Percentiles rank a stretch among this genome's conserved stretches.
Evolutionary conservation across 2,329 filamentous ascomycete genomes (phyloP).

Genomic region (Keithomyces neogunnii): DNA sequence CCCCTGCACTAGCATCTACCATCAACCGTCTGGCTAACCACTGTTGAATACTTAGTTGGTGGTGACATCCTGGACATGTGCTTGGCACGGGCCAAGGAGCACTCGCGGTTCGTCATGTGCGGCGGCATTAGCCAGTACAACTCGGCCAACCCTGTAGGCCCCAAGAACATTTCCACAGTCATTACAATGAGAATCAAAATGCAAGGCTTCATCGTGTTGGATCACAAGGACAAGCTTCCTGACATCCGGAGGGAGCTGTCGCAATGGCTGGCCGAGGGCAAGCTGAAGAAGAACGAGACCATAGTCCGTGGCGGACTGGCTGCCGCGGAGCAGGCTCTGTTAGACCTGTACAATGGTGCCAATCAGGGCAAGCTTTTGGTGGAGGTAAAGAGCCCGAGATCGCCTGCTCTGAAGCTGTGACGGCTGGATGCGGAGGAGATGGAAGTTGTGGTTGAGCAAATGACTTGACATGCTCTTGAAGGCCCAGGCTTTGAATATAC

Average conservation of each 20-base stretch:
- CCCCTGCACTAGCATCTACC: not conserved
- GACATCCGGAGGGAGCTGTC: slow-evolving; percentile 52
- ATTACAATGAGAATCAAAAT: slow-evolving; percentile 50
- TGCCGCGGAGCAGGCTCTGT: slow-evolving; percentile 53
- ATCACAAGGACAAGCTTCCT: slow-evolving; percentile 51
- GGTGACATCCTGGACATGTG: slow-evolving; percentile 63
- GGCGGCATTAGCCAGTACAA: slow-evolving; percentile 66
- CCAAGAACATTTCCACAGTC: slow-evolving; percentile 44
- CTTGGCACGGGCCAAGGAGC: slow-evolving; percentile 51
- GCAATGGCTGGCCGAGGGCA: slow-evolving; percentile 63
- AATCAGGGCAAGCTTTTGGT: slow-evolving; percentile 63
- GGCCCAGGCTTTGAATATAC: no score
- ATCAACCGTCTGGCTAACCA: not conserved
- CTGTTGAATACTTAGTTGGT: slow-evolving; percentile 36
- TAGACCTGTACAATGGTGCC: slow-evolving; percentile 56
- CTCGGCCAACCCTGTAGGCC: slow-evolving; percentile 42
- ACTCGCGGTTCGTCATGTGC: slow-evolving; percentile 62
- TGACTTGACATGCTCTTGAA: no score
- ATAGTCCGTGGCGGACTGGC: slow-evolving; percentile 61
- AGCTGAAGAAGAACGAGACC: slow-evolving; percentile 62
- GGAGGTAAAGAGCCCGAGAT: slow-evolving; percentile 34
- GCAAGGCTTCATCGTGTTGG: slow-evolving; percentile 67
- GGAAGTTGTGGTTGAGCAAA: no score
- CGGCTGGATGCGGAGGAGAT: no score
- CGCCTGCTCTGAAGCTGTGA: slow-evolving; percentile 13